Evolutionary conservation across 2,329 filamentous ascomycete species (phyloP).

Genomic region (Zasmidium citrigriseum): DNA sequence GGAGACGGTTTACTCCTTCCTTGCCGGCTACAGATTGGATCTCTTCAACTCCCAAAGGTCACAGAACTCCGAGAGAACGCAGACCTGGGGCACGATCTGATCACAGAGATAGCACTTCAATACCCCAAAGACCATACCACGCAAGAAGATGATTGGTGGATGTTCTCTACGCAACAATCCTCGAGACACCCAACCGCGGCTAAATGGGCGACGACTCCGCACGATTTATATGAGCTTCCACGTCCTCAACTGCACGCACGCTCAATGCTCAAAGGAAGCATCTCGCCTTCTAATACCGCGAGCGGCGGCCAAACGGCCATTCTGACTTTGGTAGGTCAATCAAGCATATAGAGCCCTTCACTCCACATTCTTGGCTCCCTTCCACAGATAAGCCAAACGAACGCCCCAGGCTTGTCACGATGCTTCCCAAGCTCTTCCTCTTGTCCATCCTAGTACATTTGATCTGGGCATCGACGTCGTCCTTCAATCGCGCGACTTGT

Average conservation of each 20-base stretch:
- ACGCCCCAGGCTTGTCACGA: not conserved
- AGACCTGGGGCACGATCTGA: no score
- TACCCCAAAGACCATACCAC: no score
- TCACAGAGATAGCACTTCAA: no score
- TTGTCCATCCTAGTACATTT: not conserved
- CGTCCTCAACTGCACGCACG: not conserved
- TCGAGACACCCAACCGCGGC: not conserved
- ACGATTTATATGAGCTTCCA: not conserved
- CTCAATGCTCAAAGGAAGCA: not conserved
- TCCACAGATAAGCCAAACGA: not conserved
- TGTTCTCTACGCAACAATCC: no score
- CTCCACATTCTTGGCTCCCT: not conserved
- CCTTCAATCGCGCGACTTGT: slow-evolving; percentile 28
- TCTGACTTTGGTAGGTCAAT: not conserved
- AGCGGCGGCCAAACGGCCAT: not conserved
- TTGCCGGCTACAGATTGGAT: no score
- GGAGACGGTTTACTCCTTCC: no score
- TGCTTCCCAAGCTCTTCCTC: not conserved
- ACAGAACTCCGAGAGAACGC: no score
- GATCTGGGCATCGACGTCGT: not conserved
- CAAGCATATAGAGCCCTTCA: not conserved
- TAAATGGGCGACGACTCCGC: not conserved
- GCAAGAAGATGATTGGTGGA: no score
- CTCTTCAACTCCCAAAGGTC: no score
- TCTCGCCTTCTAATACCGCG: not conserved